Conservation (phyloP, 73 alveolate species). For the Tetrahymena borealis region DNA sequence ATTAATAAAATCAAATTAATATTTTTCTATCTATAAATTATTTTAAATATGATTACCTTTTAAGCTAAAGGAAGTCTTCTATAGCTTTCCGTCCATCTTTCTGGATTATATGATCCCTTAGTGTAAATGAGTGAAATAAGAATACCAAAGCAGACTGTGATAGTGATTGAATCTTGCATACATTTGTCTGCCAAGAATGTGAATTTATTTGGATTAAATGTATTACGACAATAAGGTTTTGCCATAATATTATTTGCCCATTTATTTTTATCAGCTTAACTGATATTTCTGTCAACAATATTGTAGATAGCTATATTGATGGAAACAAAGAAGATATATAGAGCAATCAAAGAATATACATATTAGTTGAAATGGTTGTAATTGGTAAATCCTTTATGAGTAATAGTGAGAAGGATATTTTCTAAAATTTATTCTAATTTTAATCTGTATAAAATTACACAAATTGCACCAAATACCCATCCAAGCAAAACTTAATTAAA, state of each 20-base stretch:
- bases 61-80: neutral
- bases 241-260: neutral
- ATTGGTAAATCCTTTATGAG: neutral
- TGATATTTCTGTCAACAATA: neutral
- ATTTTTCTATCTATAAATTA: neutral
- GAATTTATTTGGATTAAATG: neutral
- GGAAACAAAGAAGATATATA: neutral
- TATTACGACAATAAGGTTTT: neutral
- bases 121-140: neutral
- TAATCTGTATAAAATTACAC: neutral
- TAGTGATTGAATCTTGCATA: neutral
- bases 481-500: slow-evolving; percentile 32
- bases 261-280: neutral
- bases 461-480: slow-evolving; percentile 9
- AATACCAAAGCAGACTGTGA: neutral
- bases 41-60: neutral
- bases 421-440: neutral
- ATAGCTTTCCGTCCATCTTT: neutral
- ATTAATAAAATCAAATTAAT: neutral
- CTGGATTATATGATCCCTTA: neutral
- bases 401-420: neutral
- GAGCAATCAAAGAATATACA: neutral
- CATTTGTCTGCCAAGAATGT: neutral
- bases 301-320: neutral
- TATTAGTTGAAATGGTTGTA: neutral